phyloP scores from a whole-genome alignment of 2,329 filamentous ascomycete genomes.

The Verticillium tricorpus region DNA sequence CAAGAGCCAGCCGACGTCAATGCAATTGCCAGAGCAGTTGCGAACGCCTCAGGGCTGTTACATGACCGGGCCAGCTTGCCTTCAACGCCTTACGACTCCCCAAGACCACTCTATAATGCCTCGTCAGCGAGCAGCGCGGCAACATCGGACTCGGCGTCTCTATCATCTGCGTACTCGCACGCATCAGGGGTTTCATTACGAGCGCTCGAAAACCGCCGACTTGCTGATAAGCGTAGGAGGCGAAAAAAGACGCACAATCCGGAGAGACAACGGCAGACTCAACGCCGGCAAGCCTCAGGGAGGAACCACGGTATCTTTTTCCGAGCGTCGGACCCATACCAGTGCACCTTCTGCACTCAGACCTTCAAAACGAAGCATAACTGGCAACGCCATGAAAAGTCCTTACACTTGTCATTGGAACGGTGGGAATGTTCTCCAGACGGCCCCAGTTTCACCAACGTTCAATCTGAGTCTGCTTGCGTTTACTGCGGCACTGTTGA shows the following conservation, averaged over 20 bases:
- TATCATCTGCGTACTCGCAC: slow-evolving; percentile 55
- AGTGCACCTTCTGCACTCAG: slow-evolving; percentile 43
- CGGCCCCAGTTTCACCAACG: not conserved
- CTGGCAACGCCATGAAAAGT: slow-evolving; percentile 3
- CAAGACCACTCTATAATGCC: slow-evolving; percentile 51
- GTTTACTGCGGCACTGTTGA: slow-evolving; percentile 55
- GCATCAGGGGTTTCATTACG: slow-evolving; percentile 54
- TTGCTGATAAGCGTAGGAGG: slow-evolving; percentile 30
- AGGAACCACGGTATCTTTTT: not conserved
- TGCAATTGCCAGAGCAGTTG: slow-evolving; percentile 53
- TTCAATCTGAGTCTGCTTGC: slow-evolving; percentile 33
- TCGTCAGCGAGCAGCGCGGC: slow-evolving; percentile 58
- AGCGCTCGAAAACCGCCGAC: slow-evolving; percentile 41
- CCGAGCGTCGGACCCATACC: slow-evolving; percentile 30
- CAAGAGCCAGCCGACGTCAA: slow-evolving; percentile 56
- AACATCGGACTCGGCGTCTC: slow-evolving; percentile 55
- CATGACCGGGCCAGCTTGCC: slow-evolving; percentile 54
- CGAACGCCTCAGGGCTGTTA: slow-evolving; percentile 44
- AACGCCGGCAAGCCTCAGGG: not conserved
- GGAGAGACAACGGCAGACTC: slow-evolving; percentile 29
- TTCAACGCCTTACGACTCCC: slow-evolving; percentile 57
- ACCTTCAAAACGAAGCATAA: slow-evolving; percentile 22
- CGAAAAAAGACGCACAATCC: slow-evolving; percentile 33
- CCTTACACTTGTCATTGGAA: not conserved
- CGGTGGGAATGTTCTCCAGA: not conserved